These are phyloP conservation scores for Dactylellina parvicollis DNA, from an alignment of 2,329 filamentous ascomycete genomes.

Conservation along the genomic window DNA sequence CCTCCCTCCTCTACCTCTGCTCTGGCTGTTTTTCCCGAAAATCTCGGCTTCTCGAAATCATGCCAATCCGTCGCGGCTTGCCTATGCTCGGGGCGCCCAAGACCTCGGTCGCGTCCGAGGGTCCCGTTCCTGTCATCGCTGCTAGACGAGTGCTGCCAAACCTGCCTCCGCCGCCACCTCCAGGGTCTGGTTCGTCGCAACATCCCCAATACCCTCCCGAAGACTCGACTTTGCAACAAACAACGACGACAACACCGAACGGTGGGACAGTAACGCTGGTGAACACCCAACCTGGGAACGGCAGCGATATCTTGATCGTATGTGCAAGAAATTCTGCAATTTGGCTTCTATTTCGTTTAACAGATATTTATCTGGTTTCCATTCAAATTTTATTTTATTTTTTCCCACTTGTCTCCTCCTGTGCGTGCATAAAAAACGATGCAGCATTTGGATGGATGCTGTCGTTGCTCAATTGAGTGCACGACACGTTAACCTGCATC, in stretches of 20 bases:
- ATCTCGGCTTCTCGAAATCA: slow-evolving; percentile 18
- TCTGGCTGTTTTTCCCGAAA: background rate
- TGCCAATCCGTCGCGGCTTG: slow-evolving; percentile 49
- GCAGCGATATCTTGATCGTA: slow-evolving; percentile 54
- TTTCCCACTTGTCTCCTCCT: background rate
- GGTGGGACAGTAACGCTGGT: slow-evolving; percentile 52
- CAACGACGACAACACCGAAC: slow-evolving; percentile 54
- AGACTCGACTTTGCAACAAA: slow-evolving; percentile 52
- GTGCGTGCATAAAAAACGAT: slow-evolving; percentile 15
- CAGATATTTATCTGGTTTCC: background rate
- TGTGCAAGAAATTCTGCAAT: slow-evolving; percentile 8
- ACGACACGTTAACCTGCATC: slow-evolving; percentile 53
- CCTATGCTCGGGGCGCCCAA: slow-evolving; percentile 50
- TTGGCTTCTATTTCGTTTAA: background rate
- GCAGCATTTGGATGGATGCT: slow-evolving; percentile 12
- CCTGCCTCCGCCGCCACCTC: slow-evolving; percentile 46
- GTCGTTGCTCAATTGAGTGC: slow-evolving; percentile 40
- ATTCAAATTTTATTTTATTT: background rate
- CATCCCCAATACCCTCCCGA: slow-evolving; percentile 53
- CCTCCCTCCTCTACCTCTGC: background rate
- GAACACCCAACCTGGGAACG: slow-evolving; percentile 52
- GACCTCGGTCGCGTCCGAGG: slow-evolving; percentile 53
- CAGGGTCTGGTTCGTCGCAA: slow-evolving; percentile 53
- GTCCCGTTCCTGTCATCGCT: slow-evolving; percentile 52
- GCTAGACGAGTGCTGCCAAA: slow-evolving; percentile 48